These are phyloP conservation scores for Tylopilus rubrobrunneus DNA, from an alignment of 768 basidiomycete genomes.

Conservation along the genomic window DNA sequence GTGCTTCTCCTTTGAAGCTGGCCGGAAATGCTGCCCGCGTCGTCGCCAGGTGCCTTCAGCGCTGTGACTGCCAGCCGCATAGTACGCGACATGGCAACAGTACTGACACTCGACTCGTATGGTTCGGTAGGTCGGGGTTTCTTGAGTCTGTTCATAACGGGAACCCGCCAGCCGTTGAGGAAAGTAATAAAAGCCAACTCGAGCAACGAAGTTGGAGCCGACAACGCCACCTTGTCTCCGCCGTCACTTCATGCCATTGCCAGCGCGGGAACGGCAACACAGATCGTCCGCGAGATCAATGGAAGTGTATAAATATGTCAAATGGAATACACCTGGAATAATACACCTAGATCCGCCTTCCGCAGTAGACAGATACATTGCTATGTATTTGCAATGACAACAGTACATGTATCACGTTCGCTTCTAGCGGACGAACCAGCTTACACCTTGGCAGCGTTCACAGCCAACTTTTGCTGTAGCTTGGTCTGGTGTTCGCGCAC, in stretches of 20 bases:
- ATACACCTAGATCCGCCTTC: slow-evolving; percentile 19
- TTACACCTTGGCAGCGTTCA: slow-evolving; percentile 21
- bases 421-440: background rate
- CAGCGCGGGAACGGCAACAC: background rate
- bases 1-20: slow-evolving; percentile 7
- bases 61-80: slow-evolving; percentile 27
- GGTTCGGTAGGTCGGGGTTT: slow-evolving; percentile 10
- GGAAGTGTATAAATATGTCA: background rate
- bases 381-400: slow-evolving; percentile 6
- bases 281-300: background rate
- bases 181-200: background rate
- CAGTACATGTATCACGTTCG: slow-evolving; percentile 11
- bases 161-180: background rate
- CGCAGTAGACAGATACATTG: slow-evolving; percentile 6
- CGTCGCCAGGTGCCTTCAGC: background rate
- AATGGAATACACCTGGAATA: slow-evolving; percentile 16
- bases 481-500: slow-evolving; percentile 33
- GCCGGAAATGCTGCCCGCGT: background rate
- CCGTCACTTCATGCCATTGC: background rate
- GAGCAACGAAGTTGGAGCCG: background rate
- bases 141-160: slow-evolving; percentile 23
- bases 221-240: slow-evolving; percentile 4
- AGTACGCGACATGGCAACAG: slow-evolving; percentile 23
- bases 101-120: background rate
- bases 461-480: slow-evolving; percentile 42